phyloP scores from a whole-genome alignment of 345 rosid species.

The Eucalyptus shirleyi region DNA sequence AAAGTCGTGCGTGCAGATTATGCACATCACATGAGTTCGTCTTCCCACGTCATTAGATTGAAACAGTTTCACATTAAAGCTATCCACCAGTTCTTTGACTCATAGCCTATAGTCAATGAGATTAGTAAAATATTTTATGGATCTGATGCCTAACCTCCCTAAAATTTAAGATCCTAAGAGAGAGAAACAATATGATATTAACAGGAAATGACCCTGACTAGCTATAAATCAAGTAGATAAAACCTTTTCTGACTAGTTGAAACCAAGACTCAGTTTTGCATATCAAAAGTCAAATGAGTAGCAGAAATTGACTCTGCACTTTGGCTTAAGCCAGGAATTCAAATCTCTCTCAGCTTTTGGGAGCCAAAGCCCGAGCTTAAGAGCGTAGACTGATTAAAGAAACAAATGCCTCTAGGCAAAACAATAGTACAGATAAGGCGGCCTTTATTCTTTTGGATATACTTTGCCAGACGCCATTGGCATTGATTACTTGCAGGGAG shows the following conservation, averaged over 20 bases:
- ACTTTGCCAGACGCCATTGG: neutral
- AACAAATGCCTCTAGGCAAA: neutral
- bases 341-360: neutral
- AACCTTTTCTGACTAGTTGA: neutral
- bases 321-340: neutral
- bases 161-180: neutral
- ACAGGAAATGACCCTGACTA: neutral
- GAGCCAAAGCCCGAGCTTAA: neutral
- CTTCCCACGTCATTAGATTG: accelerated
- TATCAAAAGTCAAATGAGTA: neutral
- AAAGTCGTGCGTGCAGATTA: neutral
- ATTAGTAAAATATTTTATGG: too few species aligned
- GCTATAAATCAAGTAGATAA: neutral
- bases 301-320: neutral
- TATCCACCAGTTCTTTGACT: neutral
- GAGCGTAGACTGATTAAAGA: neutral
- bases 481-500: neutral
- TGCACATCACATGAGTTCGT: neutral
- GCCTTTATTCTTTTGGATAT: neutral
- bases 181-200: too few species aligned
- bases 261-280: neutral
- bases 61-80: neutral
- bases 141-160: neutral
- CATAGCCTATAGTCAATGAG: neutral
- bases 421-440: neutral